Base-by-base conservation (phyloP, 164 flowering plant species). In the Saururus chinensis region DNA sequence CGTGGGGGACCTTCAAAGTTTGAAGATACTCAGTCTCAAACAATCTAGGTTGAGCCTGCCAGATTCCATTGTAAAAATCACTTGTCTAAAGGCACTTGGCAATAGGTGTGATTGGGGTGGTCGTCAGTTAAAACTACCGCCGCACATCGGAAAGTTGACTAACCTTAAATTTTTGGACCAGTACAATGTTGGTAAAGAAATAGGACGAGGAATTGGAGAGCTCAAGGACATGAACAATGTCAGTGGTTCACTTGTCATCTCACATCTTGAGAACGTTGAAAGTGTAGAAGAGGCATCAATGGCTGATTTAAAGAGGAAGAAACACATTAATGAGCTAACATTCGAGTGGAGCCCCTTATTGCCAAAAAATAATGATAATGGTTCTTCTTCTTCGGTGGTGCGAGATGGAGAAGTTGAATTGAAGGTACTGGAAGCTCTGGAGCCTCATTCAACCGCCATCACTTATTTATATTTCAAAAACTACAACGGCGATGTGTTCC, bases 361-460 rank as follows among this genome's bases (percentile, higher is more conserved):
- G n/a, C n/a, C n/a, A n/a, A n/a, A n/a, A 4, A 4, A 48, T 60
- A 4, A 63, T 63, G 1, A 41, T 21, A 8, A 49, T 51, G 41
- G 68, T 65, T 19, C 24, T 45, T 7, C n/a, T 73, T 16, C 45
- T 35, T 12, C 7, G 20, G 21, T 4, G 1, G 3, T 3, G 0
- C 3, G 3, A 3, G n/a, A 25, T 1, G 1, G 16, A 19, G 7
- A 16, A 35, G 12, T 21, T 58, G 61, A 22, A 0, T 49, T 56
- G 22, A 59, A 58, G n/a, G 59, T 68, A 13, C 53, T 63, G 40
- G 59, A 63, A 68, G 55, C n/a, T 19, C 53, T 68, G 24, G 42
- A 53, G 19, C 71, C 71, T 19, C 59, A 63, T 20, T 4, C 0
- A n/a, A 20, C 4, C 5, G 41, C 26, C 22, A 53, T 68, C 21